Conservation (phyloP, 306 rosid species). For the Lotus japonicus region DNA sequence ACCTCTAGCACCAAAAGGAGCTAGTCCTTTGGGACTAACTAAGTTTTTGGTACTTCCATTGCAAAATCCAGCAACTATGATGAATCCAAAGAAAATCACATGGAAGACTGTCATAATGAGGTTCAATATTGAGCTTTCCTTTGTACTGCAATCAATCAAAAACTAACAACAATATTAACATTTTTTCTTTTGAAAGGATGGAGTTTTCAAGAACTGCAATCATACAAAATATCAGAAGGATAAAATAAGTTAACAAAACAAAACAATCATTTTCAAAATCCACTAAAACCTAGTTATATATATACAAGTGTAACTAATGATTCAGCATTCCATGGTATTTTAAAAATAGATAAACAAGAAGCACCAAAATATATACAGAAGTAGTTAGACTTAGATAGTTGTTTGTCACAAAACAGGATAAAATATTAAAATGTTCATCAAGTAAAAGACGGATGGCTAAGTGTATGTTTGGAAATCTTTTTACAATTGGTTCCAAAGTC, state of each 20-base stretch:
- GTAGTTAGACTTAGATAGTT: slow-evolving; percentile 6
- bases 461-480: too few relatives aligned
- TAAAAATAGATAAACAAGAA: neutral
- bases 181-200: neutral
- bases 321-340: slow-evolving; percentile 3
- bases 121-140: slow-evolving; percentile 86
- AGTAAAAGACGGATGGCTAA: neutral
- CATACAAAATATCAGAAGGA: neutral
- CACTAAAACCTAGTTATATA: slow-evolving; percentile 13
- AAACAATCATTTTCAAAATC: slow-evolving; percentile 37
- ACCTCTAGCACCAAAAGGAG: slow-evolving; percentile 68
- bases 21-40: slow-evolving; percentile 60
- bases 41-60: slow-evolving; percentile 65
- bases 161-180: neutral
- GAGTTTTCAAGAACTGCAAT: neutral
- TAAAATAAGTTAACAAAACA: neutral
- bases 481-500: too few relatives aligned
- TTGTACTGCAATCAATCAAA: slow-evolving; percentile 57
- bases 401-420: neutral
- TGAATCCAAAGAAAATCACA: slow-evolving; percentile 80
- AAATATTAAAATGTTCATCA: slow-evolving; percentile 18
- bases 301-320: neutral
- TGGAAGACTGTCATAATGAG: slow-evolving; percentile 83
- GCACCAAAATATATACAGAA: slow-evolving; percentile 1
- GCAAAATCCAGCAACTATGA: slow-evolving; percentile 63